phyloP scores from a whole-genome alignment of 78 protist genomes.

The Monocercomonoides exilis region DNA sequence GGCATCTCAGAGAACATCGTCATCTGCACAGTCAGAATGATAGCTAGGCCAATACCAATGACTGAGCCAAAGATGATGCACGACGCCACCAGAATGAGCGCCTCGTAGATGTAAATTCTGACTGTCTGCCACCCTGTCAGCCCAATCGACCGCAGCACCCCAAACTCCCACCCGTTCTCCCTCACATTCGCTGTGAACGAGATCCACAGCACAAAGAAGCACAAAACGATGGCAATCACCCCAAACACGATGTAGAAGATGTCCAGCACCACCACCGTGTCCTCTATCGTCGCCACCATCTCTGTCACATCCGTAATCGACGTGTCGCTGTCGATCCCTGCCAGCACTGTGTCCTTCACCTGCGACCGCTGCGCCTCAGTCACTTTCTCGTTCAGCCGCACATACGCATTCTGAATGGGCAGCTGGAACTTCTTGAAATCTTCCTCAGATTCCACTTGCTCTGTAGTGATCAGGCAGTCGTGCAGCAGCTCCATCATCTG shows the following conservation, averaged over 20 bases:
- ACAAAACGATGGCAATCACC: constrained; percentile 41
- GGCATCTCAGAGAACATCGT: constrained; percentile 73
- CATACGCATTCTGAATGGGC: constrained; percentile 10
- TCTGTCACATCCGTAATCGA: not conserved
- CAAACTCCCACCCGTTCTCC: constrained; percentile 83
- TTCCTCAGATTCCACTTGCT: constrained; percentile 11
- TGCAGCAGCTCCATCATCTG: not conserved
- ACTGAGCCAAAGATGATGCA: constrained; percentile 33
- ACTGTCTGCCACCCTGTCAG: constrained; percentile 37
- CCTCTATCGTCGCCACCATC: not conserved
- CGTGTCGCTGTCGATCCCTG: not conserved
- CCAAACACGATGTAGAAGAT: constrained; percentile 43
- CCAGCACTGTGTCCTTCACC: not conserved
- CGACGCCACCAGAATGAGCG: constrained; percentile 30
- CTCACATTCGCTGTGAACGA: constrained; percentile 69
- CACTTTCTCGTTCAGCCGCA: constrained; percentile 8
- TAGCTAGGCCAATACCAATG: constrained; percentile 49
- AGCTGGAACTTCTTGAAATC: not conserved
- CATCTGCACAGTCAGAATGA: constrained; percentile 65
- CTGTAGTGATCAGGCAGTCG: not conserved
- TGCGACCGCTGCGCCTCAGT: constrained; percentile 33
- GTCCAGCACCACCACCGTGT: constrained; percentile 17
- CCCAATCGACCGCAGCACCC: constrained; percentile 73
- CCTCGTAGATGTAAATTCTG: constrained; percentile 68
- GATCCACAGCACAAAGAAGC: constrained; percentile 76